Evolutionary conservation across 2,329 filamentous ascomycete species (phyloP).

Genomic region (Trichoderma arundinaceum): DNA sequence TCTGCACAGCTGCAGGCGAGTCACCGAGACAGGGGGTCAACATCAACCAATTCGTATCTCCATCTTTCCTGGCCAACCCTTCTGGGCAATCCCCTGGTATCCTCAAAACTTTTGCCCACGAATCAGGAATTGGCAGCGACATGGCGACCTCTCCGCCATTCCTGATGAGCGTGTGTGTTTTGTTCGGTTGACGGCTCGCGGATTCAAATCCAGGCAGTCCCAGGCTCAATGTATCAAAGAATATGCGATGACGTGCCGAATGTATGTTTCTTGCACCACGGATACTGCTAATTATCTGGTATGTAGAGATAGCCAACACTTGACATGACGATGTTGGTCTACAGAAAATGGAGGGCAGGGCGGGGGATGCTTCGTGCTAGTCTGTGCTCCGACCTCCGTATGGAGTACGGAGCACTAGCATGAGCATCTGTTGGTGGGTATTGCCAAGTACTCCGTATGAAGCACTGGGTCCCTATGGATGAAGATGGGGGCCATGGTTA

Average conservation of each 20-base stretch:
- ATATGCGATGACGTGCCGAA: too few relatives aligned
- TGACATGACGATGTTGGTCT: too few relatives aligned
- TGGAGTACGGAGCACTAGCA: too few relatives aligned
- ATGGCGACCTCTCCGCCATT: constrained; percentile 18
- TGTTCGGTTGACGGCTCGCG: neutral
- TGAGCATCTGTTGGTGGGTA: constrained; percentile 2
- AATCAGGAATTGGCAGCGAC: constrained; percentile 29
- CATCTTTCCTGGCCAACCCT: constrained; percentile 15
- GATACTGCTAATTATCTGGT: too few relatives aligned
- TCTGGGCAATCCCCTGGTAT: constrained; percentile 11
- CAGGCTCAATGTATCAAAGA: too few relatives aligned
- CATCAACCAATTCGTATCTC: constrained; percentile 18
- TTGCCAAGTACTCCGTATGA: neutral
- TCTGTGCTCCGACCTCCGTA: neutral
- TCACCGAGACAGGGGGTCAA: constrained; percentile 21
- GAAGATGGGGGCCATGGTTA: constrained; percentile 11
- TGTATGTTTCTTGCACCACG: too few relatives aligned
- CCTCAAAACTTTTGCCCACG: constrained; percentile 10
- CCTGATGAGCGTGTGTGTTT: neutral
- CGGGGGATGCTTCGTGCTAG: neutral
- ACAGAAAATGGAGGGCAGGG: neutral
- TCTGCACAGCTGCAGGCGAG: constrained; percentile 25
- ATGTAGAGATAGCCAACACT: neutral
- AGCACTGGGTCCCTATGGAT: constrained; percentile 6
- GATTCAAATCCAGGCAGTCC: neutral